A percentile compares a stretch with the other conserved stretches of the same genome.
Conservation (phyloP, 2,329 filamentous ascomycete genomes). For the Ilyonectria mors-panacis region DNA sequence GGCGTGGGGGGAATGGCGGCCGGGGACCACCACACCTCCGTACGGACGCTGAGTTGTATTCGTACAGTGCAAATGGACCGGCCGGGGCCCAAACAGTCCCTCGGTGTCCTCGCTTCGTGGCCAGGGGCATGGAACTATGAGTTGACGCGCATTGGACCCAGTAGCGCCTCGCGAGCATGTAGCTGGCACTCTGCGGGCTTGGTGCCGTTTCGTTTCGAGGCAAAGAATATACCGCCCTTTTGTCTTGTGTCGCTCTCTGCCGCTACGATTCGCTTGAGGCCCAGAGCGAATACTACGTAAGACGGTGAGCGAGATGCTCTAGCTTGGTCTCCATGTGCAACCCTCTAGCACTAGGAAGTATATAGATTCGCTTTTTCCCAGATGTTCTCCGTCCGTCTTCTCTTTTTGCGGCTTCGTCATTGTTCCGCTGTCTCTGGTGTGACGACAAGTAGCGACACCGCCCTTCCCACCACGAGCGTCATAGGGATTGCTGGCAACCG, state of each 20-base stretch:
- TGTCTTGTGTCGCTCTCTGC: not conserved
- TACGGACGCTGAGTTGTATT: not conserved
- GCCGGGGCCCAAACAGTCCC: not conserved
- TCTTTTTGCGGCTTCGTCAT: not conserved
- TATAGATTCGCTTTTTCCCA: not conserved
- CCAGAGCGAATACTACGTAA: not conserved
- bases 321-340: not conserved
- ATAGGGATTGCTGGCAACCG: constrained; percentile 17
- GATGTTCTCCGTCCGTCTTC: not conserved
- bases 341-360: not conserved
- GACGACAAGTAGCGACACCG: constrained; percentile 13
- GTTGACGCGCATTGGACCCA: not conserved
- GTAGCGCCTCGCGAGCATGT: constrained; percentile 20
- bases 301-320: not conserved
- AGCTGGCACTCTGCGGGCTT: not conserved
- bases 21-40: not conserved
- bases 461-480: constrained; percentile 15
- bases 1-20: constrained; percentile 2
- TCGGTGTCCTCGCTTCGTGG: not conserved
- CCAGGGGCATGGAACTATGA: not conserved
- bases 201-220: constrained; percentile 9
- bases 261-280: not conserved
- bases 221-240: not conserved
- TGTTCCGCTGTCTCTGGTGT: constrained; percentile 11
- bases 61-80: not conserved